phyloP scores from a whole-genome alignment of 2,329 filamentous ascomycete genomes.

The Coleophoma cylindrospora region DNA sequence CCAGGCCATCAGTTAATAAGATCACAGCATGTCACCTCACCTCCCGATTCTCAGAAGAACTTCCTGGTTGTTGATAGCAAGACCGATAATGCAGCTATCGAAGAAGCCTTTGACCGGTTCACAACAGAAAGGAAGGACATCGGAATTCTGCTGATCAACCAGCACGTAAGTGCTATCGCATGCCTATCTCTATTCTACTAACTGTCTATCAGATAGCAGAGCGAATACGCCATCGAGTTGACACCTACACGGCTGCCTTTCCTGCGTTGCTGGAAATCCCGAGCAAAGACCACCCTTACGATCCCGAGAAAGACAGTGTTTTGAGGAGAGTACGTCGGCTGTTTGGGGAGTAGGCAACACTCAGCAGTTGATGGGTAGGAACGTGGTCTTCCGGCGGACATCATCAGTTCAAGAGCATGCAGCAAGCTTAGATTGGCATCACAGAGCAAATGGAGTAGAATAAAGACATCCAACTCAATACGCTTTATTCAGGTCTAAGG shows the following conservation, averaged over 20 bases:
- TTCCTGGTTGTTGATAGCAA: conserved; percentile 95
- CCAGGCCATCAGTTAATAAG: conserved; percentile 6
- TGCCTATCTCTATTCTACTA: neutral
- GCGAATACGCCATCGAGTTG: conserved; percentile 83
- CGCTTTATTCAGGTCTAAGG: too few relatives aligned
- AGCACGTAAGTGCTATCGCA: conserved; percentile 63
- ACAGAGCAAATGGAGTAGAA: neutral
- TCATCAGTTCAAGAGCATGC: neutral
- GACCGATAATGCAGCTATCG: conserved; percentile 84
- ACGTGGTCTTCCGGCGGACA: too few relatives aligned
- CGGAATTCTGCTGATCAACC: conserved; percentile 93
- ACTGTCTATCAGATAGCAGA: conserved; percentile 69
- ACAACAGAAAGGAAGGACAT: conserved; percentile 92
- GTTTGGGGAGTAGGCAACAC: conserved; percentile 57
- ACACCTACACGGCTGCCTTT: conserved; percentile 90
- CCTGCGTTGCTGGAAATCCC: conserved; percentile 96
- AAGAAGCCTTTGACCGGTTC: conserved; percentile 84
- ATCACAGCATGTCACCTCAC: conserved; percentile 77
- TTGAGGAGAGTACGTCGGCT: conserved; percentile 76
- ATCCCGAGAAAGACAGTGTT: conserved; percentile 98
- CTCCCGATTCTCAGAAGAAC: conserved; percentile 90
- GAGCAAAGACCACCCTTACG: conserved; percentile 97
- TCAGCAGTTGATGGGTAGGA: neutral
- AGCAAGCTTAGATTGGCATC: conserved; percentile 3
- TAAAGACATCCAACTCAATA: too few relatives aligned